Evolutionary conservation across 2,329 filamentous ascomycete genomes (phyloP), one percentile per base, ranked within the genome.

Genomic region (Fusarium begoniae): DNA sequence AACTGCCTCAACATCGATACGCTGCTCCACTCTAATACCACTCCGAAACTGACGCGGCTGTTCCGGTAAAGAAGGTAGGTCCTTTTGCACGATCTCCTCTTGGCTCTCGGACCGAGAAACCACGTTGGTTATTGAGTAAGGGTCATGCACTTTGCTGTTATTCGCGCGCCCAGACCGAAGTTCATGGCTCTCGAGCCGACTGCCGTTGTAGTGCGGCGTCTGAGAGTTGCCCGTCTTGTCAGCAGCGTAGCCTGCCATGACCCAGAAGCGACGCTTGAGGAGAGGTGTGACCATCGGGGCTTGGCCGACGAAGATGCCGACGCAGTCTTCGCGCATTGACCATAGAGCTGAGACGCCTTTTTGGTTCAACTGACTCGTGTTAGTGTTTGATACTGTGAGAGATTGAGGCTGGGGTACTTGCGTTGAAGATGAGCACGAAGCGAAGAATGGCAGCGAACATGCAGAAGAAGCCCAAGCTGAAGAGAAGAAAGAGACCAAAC

Each of bases 321-420:
- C 79, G n/a, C 81, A 78, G 60, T 82, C 81, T 66, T 84, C 82
- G 18, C 82, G 80, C 32, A 81, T 79, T 8, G 81, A 83, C 83
- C 83, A 84, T 26, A 84, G 78, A 2, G 82, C 82, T 12, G 74
- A 76, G 17, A 68, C 71, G 2, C 74, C 74, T 6, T 55, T 72
- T 35, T 70, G 68, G 17, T 75, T 70, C 14, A 73, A 15, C 72
- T 75, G 18, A 22, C 18, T 28, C 6, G 38, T 18, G 47, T 70
- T 37, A 61, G 15, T 28, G 9, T 3, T 17, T 37, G 8, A 10
- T 26, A 9, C 6, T 8, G 22, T 35, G 14, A 18, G 11, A 15
- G 17, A 35, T 35, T 44, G 0, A 6, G 6, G 9, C 7, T 13
- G 5, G 8, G 22, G 18, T 3, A 75, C 77, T 54, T 68, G 79